Conservation (phyloP, 2,329 filamentous ascomycete species). For the Parascedosporium putredinis region DNA sequence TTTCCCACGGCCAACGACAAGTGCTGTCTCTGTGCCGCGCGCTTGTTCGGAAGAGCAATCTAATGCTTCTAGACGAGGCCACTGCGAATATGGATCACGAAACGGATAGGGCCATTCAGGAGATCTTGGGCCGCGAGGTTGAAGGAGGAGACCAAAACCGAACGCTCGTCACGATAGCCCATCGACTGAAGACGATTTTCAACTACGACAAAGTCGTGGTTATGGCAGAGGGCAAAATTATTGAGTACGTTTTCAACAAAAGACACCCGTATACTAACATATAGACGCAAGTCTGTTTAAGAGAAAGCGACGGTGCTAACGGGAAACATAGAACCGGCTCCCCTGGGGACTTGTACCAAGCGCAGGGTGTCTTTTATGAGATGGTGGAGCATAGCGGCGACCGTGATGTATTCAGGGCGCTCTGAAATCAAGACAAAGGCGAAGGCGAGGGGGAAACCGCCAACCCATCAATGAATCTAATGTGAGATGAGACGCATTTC, state of each 20-base stretch:
- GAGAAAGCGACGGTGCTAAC: too few species aligned
- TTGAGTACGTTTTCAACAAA: constrained; percentile 31
- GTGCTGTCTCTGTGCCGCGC: constrained; percentile 37
- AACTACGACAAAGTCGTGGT: constrained; percentile 42
- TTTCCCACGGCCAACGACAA: constrained; percentile 38
- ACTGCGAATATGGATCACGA: constrained; percentile 39
- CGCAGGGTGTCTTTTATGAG: constrained; percentile 37
- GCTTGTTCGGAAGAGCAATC: constrained; percentile 32
- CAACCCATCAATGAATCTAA: background rate
- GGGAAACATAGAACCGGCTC: constrained; percentile 27
- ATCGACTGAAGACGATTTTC: constrained; percentile 38
- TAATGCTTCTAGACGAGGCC: constrained; percentile 38
- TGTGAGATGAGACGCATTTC: too few species aligned
- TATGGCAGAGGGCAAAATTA: constrained; percentile 32
- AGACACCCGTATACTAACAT: too few species aligned
- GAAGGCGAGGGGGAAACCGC: background rate
- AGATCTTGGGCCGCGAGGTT: constrained; percentile 35
- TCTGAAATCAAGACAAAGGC: background rate
- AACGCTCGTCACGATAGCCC: constrained; percentile 38
- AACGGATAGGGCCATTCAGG: constrained; percentile 35
- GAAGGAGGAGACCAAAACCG: constrained; percentile 29
- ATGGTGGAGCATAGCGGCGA: constrained; percentile 47
- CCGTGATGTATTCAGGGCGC: constrained; percentile 21
- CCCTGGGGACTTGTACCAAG: constrained; percentile 34
- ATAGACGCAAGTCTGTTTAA: too few species aligned